Evolutionary conservation across 768 basidiomycete species (phyloP), one percentile per base, ranked within the genome.

Genomic region (Rhizopogon rudus): DNA sequence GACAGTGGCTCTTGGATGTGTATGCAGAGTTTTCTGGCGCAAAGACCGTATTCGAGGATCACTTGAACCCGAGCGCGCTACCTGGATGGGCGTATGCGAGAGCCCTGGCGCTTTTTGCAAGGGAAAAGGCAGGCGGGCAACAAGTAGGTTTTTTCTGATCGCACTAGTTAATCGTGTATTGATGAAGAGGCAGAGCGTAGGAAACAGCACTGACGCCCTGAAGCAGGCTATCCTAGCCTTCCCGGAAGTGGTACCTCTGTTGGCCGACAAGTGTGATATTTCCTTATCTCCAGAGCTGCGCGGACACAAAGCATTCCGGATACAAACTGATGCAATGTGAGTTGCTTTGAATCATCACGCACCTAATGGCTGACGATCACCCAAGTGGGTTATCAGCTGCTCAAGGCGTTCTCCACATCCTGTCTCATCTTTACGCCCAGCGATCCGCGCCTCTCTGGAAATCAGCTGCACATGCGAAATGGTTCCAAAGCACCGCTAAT

Each of bases 391-490:
- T 52, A 40, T 65, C 81, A 16, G 63, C 73, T 0, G 65, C 73
- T 14, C 65, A 79, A 25, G 69, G 75, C 8, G 78, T 80, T 2
- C 71, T 93, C 0, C 88, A 97, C 60, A 81, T 97, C 7, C 79
- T 98, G 3, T 88, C 91, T 0, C 91, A 94, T 63, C 81, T 98
- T 22, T 98, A 98, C 67, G 90, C 81, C 3, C 82, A 87, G 42
- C 87, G 92, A 6, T 88, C 91, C 0, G 76, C 71, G 8, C 67
- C 84, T 0, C 67, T 96, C 2, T 98, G 94, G 94, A 98, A 95
- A 73, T 83, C 87, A 13, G 73, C 87, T 0, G 63, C 67, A 1
- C 74, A 79, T 33, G 63, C 80, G 1, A 66, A 77, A 0, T 98
- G 94, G 94, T 83, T 97, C 61, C 64, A 79, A 1, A 67, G 72